Evolutionary conservation across 2,329 filamentous ascomycete genomes (phyloP).

Genomic region (Magnaporthiopsis incrustans): DNA sequence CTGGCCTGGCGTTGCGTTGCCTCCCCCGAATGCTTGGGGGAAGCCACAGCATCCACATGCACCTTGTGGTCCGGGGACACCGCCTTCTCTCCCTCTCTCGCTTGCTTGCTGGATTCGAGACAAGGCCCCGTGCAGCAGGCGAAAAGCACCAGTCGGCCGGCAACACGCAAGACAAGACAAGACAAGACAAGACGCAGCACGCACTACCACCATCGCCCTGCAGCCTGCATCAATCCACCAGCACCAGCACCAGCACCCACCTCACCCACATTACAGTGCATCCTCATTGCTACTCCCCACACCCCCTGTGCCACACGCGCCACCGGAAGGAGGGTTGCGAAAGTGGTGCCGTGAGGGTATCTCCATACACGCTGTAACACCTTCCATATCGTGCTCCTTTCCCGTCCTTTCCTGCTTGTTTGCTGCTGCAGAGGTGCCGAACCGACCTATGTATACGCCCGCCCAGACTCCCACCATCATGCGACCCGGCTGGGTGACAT

Average conservation of each 20-base stretch:
- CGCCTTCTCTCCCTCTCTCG: not conserved
- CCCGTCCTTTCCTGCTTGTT: not conserved
- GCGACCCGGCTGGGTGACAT: not conserved
- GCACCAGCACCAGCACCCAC: not conserved
- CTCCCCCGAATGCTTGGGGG: too few species aligned
- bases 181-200: not conserved
- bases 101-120: not conserved
- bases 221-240: not conserved
- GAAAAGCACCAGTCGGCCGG: not conserved
- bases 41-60: not conserved
- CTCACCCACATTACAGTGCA: not conserved
- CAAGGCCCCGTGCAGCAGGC: not conserved
- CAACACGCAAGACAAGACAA: not conserved
- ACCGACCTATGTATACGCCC: not conserved
- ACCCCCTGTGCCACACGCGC: not conserved
- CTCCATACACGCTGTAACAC: not conserved
- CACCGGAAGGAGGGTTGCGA: not conserved
- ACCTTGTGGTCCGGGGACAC: not conserved
- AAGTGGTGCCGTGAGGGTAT: not conserved
- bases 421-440: not conserved
- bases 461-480: too few species aligned
- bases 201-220: not conserved
- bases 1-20: not conserved
- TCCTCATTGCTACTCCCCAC: too few species aligned
- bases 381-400: too few species aligned